These are phyloP conservation scores for Paramecium octaurelia DNA, from an alignment of 73 alveolate genomes.

Conservation along the genomic window DNA sequence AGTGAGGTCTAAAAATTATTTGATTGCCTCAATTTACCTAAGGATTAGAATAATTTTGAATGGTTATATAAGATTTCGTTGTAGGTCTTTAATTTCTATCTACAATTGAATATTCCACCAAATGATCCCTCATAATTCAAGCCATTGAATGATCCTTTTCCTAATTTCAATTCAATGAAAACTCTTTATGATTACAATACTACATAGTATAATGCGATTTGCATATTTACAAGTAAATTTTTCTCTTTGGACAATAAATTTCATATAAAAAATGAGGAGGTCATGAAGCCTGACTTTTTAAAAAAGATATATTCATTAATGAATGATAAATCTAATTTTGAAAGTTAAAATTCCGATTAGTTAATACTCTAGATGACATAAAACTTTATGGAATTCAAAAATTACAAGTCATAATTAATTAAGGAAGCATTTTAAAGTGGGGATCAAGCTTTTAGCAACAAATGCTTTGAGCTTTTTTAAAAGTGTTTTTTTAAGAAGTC, in stretches of 20 bases:
- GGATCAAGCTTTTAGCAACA: neutral
- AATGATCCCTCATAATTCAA: neutral
- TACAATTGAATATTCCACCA: neutral
- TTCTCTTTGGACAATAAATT: neutral
- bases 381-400: neutral
- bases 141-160: neutral
- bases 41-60: neutral
- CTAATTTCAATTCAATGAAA: neutral
- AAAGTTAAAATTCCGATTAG: neutral
- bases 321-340: neutral
- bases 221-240: neutral
- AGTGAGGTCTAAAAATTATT: neutral
- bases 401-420: neutral
- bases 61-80: neutral
- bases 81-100: neutral
- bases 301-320: neutral
- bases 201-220: neutral
- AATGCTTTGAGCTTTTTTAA: neutral
- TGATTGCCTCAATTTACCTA: neutral
- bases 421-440: neutral
- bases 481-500: neutral
- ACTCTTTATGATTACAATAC: neutral
- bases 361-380: neutral
- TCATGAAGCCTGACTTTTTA: neutral
- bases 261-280: neutral